Evolutionary conservation across 192 early-diverging fungal genomes (phyloP), one percentile per base, ranked within the genome.

Genomic region (Mortierella hygrophila): DNA sequence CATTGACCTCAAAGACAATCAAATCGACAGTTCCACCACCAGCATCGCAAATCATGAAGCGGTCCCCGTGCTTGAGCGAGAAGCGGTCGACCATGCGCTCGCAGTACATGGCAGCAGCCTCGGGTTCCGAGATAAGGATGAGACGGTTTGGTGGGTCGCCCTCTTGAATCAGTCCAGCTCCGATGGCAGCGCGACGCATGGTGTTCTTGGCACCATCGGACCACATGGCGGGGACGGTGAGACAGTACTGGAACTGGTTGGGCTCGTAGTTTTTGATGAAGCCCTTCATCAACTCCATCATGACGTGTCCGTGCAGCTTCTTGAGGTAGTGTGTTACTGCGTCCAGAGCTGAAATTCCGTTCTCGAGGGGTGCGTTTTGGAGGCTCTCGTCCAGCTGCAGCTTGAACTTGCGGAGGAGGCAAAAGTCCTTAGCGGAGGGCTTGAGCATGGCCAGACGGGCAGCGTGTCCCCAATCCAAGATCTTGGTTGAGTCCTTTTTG

Each of bases 201-300:
- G 89, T 89, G 47, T 79, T 86, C 77, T 92, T 92, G 32, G 92
- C 89, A 63, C 81, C 72, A 63, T 90, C 91, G n/a, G 88, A 88
- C 89, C 89, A 92, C 88, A 90, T 90, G 44, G 91, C 91, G 13
- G 91, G 91, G 16, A 92, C 91, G n/a, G 91, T 92, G 16, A 92
- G 68, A 79, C 82, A 83, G 77, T 83, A 83, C 76, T 83, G 82
- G 77, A 78, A 78, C 65, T 88, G 81, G 9, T 26, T 76, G 2
- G 79, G 74, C 35, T 88, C 78, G 46, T 77, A 83, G 57, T 75
- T 76, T 55, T 89, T 88, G 69, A 89, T 85, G 46, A 82, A 89
- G 37, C 87, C 80, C n/a, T 83, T 83, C 76, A 78, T 83, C 38
- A 89, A 60, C 40, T 86, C 77, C 11, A 82, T 83, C 68, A 87